Conservation (phyloP, 2,329 filamentous ascomycete genomes). For the Aquanectria penicillioides region DNA sequence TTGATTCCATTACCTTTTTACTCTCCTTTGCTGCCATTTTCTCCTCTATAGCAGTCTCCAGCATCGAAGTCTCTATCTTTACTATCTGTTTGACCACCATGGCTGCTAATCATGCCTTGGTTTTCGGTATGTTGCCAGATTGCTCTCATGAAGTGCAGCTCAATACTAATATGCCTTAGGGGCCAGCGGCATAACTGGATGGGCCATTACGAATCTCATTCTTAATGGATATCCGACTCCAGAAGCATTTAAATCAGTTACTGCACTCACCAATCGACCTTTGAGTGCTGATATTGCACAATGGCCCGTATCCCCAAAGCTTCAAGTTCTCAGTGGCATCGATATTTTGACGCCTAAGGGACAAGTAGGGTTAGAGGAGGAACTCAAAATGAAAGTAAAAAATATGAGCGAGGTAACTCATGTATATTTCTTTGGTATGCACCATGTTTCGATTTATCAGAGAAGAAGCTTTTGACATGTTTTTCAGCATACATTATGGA, state of each 20-base stretch:
- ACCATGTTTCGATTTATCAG: background rate
- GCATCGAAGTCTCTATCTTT: too few species aligned
- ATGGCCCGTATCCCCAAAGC: constrained; percentile 44
- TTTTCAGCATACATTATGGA: constrained; percentile 48
- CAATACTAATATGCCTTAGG: constrained; percentile 39
- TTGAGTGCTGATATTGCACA: constrained; percentile 38
- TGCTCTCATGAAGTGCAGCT: too few species aligned
- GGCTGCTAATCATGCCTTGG: constrained; percentile 33
- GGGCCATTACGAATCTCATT: constrained; percentile 59
- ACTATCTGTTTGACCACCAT: too few species aligned
- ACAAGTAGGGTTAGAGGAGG: constrained; percentile 44
- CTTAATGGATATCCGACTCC: constrained; percentile 56
- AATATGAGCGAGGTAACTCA: constrained; percentile 52
- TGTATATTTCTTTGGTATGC: constrained; percentile 53
- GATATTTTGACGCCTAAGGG: constrained; percentile 45
- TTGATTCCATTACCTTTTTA: background rate
- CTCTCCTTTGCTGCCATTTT: too few species aligned
- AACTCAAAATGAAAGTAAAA: constrained; percentile 47
- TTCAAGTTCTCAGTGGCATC: constrained; percentile 47
- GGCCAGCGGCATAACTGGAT: constrained; percentile 61
- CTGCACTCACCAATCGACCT: constrained; percentile 59
- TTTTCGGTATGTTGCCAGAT: constrained; percentile 31
- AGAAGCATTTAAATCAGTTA: constrained; percentile 55
- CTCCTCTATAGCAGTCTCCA: too few species aligned
- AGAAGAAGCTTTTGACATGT: background rate